phyloP scores from a whole-genome alignment of 768 basidiomycete species.

The Collybiopsis confluens region DNA sequence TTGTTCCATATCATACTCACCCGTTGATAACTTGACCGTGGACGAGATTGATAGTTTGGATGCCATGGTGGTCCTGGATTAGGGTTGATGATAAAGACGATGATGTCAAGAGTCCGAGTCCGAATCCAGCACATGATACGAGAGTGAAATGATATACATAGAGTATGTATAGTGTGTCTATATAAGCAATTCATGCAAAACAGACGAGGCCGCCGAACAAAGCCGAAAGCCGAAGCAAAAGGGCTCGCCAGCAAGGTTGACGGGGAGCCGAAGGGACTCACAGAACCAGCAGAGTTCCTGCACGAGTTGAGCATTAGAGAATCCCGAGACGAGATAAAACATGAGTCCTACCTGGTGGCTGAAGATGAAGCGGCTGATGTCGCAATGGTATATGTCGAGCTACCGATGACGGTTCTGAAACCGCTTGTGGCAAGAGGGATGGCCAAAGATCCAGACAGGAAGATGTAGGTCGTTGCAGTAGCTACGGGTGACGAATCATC shows the following conservation, averaged over 20 bases:
- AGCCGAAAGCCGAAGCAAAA: neutral
- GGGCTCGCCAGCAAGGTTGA: neutral
- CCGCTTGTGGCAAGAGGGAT: neutral
- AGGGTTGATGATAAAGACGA: neutral
- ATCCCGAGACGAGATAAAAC: neutral
- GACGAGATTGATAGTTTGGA: slow-evolving; percentile 5
- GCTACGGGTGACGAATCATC: too few species aligned
- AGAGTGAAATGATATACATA: neutral
- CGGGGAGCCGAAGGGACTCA: neutral
- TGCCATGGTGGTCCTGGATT: neutral
- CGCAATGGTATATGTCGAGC: neutral
- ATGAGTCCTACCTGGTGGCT: neutral
- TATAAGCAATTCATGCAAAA: neutral
- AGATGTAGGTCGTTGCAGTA: neutral
- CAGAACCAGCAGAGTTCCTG: neutral
- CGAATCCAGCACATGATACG: neutral
- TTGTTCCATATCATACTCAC: neutral
- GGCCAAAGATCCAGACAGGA: neutral
- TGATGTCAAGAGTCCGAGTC: neutral
- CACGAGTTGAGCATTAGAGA: neutral
- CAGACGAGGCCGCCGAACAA: slow-evolving; percentile 2
- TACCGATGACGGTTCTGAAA: neutral
- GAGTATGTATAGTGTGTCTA: neutral
- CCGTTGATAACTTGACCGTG: slow-evolving; percentile 9
- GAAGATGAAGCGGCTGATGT: neutral